phyloP scores from a whole-genome alignment of 78 protist species.

The Salpingoeca rosetta region DNA sequence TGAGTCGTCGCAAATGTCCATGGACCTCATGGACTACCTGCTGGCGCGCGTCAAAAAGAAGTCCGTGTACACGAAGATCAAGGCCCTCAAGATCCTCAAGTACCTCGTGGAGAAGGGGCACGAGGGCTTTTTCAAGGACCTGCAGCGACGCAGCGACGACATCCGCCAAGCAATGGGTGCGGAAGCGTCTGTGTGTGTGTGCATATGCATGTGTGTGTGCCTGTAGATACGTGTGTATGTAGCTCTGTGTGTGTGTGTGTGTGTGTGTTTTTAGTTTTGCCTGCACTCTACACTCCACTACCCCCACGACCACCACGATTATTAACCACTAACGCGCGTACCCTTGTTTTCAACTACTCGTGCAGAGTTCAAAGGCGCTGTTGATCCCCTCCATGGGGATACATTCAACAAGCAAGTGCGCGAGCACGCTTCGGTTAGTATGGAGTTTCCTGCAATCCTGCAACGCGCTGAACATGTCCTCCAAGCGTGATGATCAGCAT shows the following conservation, averaged over 20 bases:
- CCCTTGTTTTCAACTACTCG: not conserved
- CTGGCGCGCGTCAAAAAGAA: not conserved
- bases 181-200: no score
- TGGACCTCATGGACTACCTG: not conserved
- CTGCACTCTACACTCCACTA: no score
- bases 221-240: no score
- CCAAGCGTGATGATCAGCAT: no score
- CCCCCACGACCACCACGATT: not conserved
- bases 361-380: not conserved
- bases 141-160: not conserved
- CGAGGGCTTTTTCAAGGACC: not conserved
- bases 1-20: not conserved
- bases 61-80: not conserved
- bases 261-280: no score
- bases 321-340: not conserved
- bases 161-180: not conserved
- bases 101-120: slow-evolving; percentile 11
- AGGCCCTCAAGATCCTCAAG: slow-evolving; percentile 8
- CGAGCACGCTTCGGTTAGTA: not conserved
- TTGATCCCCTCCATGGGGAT: not conserved
- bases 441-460: not conserved
- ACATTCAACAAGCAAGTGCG: not conserved
- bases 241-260: no score
- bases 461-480: no score
- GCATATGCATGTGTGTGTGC: no score